phyloP scores from a whole-genome alignment of 495 filamentous ascomycete species.

The Hypoxylon subgilvum region DNA sequence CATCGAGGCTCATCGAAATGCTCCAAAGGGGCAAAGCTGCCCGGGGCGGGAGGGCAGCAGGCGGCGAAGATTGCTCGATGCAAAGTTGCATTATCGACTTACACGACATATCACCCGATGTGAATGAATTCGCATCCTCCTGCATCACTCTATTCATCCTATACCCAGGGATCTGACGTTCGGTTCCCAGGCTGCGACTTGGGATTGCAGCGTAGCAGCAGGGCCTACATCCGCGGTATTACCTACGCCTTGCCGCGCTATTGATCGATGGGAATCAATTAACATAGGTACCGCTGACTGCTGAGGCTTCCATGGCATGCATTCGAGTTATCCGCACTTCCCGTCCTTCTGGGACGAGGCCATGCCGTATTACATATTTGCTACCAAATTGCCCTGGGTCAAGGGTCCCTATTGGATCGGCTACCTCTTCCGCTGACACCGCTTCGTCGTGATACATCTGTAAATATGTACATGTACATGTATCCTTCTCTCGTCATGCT shows the following conservation, averaged over 20 bases:
- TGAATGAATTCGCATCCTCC: constrained; percentile 33
- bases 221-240: constrained; percentile 37
- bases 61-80: constrained; percentile 18
- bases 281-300: constrained; percentile 18
- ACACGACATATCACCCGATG: constrained; percentile 40
- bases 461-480: not conserved
- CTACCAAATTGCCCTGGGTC: constrained; percentile 17
- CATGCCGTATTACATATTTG: constrained; percentile 30
- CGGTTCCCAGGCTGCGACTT: constrained; percentile 22
- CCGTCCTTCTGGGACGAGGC: constrained; percentile 34
- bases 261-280: no score
- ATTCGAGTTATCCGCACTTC: constrained; percentile 38
- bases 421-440: constrained; percentile 37
- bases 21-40: constrained; percentile 33
- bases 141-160: constrained; percentile 17
- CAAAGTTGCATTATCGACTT: constrained; percentile 36
- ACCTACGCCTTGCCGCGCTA: no score
- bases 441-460: constrained; percentile 30
- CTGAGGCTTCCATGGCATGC: constrained; percentile 37
- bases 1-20: constrained; percentile 4
- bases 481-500: constrained; percentile 1
- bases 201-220: constrained; percentile 26
- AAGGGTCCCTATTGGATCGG: constrained; percentile 33
- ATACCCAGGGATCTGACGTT: constrained; percentile 38
- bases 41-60: constrained; percentile 20